Evolutionary conservation across 1,284 basidiomycete species (phyloP), one percentile per base, ranked within the genome.

Genomic region (Moesziomyces antarcticus): DNA sequence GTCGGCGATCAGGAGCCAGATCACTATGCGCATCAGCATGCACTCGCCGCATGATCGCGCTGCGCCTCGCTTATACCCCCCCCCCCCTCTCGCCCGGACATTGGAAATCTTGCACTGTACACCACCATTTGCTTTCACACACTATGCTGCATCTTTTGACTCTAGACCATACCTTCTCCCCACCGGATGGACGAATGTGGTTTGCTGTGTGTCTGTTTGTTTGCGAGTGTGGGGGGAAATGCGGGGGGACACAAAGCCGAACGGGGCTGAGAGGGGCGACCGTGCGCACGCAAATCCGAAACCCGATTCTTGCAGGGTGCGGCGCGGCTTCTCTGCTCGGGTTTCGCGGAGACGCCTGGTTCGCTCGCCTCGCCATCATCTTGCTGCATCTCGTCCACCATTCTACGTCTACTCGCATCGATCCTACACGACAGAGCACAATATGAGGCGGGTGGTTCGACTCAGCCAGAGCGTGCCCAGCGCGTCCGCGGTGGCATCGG

Each of bases 1-100:
- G 58, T 73, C 3, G 71, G 57, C 25, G 69, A 72, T 35, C 55
- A 43, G 8, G 59, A 72, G 18, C 45, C 59, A 6, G 59, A 63
- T 18, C 57, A 56, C 35, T 48, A 21, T 40, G 45, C 60, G 22
- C 35, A 54, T 21, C 44, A 46, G 25, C 53, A 55, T 35, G 55
- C 57, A 14, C 49, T 67, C 25, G 60, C 70, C 10, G 64, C 70
- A 5, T 73, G 44, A 49, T 14, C 35, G 18, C 3, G 21, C 14
- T 11, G 3, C 8, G 25, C 25, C 33, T 4, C 18, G 41, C 11
- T 43, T 41, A 18, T 20, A 21, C n/a, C 20, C 20, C 27, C 52
- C 62, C n/a, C n/a, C n/a, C n/a, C n/a, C n/a, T n/a, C n/a, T n/a
- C n/a, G n/a, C n/a, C n/a, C n/a, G n/a, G n/a, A n/a, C 59, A 55